Evolutionary conservation across 2,329 filamentous ascomycete genomes (phyloP).

Genomic region (Diaporthe vexans): DNA sequence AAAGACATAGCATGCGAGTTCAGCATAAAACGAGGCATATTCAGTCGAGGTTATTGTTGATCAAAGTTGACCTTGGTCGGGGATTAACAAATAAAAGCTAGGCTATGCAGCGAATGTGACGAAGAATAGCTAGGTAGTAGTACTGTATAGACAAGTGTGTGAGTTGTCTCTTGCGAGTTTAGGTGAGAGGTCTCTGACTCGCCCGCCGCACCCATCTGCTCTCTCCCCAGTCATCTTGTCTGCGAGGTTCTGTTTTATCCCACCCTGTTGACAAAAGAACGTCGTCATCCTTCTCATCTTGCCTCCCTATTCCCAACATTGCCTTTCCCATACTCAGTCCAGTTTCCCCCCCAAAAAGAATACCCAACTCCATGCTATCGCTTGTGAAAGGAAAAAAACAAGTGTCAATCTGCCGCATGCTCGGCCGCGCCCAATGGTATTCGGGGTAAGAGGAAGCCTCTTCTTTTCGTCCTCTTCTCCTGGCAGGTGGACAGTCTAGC

Average conservation of each 20-base stretch:
- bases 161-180: neutral
- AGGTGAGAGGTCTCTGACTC: conserved; percentile 4
- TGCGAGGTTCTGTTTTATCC: conserved; percentile 3
- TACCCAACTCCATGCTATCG: conserved; percentile 37
- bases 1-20: neutral
- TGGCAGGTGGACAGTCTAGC: neutral
- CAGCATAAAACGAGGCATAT: neutral
- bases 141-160: conserved; percentile 21
- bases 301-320: conserved; percentile 11
- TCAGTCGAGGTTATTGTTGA: neutral
- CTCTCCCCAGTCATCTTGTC: neutral
- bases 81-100: conserved; percentile 35
- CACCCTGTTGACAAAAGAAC: conserved; percentile 29
- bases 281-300: conserved; percentile 19
- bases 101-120: conserved; percentile 36
- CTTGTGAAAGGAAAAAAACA: neutral
- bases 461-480: conserved; percentile 7
- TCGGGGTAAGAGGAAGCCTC: neutral
- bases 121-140: conserved; percentile 34
- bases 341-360: neutral
- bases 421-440: neutral
- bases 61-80: neutral
- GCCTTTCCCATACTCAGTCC: neutral
- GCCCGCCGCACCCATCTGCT: neutral
- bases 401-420: neutral